Evolutionary conservation across 1,284 basidiomycete species (phyloP), one percentile per base, ranked within the genome.

Genomic region (Ustilago vetiveriae): DNA sequence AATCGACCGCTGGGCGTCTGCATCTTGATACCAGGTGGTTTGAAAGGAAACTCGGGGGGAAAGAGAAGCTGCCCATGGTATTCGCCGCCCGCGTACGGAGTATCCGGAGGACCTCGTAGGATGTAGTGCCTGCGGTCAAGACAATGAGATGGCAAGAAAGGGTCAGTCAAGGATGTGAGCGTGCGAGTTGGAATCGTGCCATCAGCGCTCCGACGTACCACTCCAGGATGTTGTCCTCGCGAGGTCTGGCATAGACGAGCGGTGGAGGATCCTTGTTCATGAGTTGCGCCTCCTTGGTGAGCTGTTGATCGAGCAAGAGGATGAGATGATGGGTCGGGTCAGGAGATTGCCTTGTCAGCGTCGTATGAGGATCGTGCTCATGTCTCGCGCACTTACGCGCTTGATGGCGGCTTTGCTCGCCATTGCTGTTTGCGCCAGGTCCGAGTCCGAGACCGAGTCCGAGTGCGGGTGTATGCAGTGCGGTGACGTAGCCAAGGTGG

Each of bases 261-360:
- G 93, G 93, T 3, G 94, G 94, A 23, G 94, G 92, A 64, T 92
- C 90, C 81, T 86, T 91, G 84, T 94, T 92, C 93, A 97, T 96
- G 47, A 87, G 85, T 79, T 92, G 87, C 83, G 90, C 94, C 86
- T 97, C 94, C 84, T 95, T 93, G 39, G 86, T 85, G 70, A 93
- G 88, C 90, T 92, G 42, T 26, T 3, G 17, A 26, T 11, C 16
- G 26, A 26, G 1, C n/a, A 29, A 23, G 23, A 38, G 6, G 16
- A 16, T 10, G 16, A 26, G 42, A 23, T 44, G n/a, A 17, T 11
- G 26, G 13, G n/a, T 30, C 29, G n/a, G 10, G 22, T 19, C 16
- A 43, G 50, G 21, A 8, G 21, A 22, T 17, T 17, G 9, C 10
- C n/a, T 35, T 4, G 4, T 16, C 17, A 9, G 14, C 13, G 14